Evolutionary conservation across 2,329 filamentous ascomycete species (phyloP).

Genomic region (Diaporthe australafricana): DNA sequence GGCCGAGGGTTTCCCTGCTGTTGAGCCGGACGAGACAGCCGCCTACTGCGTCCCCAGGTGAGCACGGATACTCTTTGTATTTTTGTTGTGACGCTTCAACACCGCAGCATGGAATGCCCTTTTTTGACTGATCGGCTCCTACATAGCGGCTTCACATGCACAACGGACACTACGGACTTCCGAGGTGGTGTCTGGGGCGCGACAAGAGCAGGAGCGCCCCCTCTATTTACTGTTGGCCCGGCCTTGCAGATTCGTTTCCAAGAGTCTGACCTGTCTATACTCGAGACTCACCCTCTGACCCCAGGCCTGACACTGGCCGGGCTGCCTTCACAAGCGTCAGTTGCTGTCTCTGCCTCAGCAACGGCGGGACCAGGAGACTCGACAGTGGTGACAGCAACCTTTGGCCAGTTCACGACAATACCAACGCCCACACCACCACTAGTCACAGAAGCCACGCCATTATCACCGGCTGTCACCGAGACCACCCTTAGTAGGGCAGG

Average conservation of each 20-base stretch:
- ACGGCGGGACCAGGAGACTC: not conserved
- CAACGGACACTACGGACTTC: conserved; percentile 54
- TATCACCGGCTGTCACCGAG: not conserved
- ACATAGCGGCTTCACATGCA: conserved; percentile 51
- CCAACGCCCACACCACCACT: not conserved
- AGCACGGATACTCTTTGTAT: conserved; percentile 6
- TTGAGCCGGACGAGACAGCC: conserved; percentile 46
- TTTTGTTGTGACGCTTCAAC: conserved; percentile 4
- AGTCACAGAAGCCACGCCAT: not conserved
- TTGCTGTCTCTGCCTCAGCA: not conserved
- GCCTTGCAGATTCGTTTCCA: conserved; percentile 54
- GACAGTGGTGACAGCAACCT: not conserved
- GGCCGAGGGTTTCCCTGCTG: conserved; percentile 46
- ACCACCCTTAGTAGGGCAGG: not conserved
- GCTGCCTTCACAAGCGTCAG: not conserved
- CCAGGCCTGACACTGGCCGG: conserved; percentile 44
- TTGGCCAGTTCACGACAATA: conserved; percentile 4
- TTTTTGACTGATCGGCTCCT: conserved; percentile 16
- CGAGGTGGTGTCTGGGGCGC: conserved; percentile 53
- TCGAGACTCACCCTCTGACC: conserved; percentile 52
- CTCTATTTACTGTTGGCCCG: conserved; percentile 48
- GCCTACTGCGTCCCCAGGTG: conserved; percentile 46
- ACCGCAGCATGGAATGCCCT: not conserved
- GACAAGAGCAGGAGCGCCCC: conserved; percentile 12
- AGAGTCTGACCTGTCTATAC: conserved; percentile 46